phyloP scores from a whole-genome alignment of 129 eudicot genomes.

The Saussurea involucrata region DNA sequence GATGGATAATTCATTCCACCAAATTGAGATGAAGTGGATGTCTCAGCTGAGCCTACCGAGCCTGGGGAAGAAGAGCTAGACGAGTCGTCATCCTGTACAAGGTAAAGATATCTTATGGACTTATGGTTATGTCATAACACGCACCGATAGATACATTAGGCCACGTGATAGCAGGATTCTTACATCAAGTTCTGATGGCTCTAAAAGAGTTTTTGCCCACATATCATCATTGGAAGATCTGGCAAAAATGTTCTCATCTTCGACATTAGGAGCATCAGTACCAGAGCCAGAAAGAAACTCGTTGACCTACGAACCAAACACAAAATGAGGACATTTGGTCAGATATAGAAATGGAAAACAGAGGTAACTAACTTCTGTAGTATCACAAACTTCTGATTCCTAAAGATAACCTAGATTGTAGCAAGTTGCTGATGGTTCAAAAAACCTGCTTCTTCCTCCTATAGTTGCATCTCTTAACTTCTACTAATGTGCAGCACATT shows the following conservation, averaged over 20 bases:
- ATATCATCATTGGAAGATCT: constrained; percentile 85
- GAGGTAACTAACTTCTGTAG: not conserved
- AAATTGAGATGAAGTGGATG: constrained; percentile 83
- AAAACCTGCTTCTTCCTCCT: not conserved
- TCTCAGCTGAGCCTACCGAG: constrained; percentile 73
- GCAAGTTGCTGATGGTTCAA: not conserved
- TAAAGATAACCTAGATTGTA: not conserved
- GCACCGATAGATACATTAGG: not conserved
- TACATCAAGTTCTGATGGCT: constrained; percentile 75
- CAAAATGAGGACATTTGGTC: not conserved
- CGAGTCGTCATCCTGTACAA: constrained; percentile 67
- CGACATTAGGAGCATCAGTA: constrained; percentile 92
- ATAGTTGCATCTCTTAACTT: not conserved
- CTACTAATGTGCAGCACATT: not conserved
- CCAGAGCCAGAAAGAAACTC: constrained; percentile 94
- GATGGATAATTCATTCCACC: constrained; percentile 91
- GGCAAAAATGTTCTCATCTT: constrained; percentile 64
- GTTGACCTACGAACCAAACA: constrained; percentile 48
- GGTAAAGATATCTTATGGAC: constrained; percentile 8
- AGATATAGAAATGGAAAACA: not conserved
- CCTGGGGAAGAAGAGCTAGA: constrained; percentile 82
- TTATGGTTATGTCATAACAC: not conserved
- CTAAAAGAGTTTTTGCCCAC: constrained; percentile 95
- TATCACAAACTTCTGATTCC: not conserved
- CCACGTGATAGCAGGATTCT: not conserved